Evolutionary conservation across 2,329 filamentous ascomycete species (phyloP), one percentile per base, ranked within the genome.

Genomic region (Myriosclerotinia duriaeana): DNA sequence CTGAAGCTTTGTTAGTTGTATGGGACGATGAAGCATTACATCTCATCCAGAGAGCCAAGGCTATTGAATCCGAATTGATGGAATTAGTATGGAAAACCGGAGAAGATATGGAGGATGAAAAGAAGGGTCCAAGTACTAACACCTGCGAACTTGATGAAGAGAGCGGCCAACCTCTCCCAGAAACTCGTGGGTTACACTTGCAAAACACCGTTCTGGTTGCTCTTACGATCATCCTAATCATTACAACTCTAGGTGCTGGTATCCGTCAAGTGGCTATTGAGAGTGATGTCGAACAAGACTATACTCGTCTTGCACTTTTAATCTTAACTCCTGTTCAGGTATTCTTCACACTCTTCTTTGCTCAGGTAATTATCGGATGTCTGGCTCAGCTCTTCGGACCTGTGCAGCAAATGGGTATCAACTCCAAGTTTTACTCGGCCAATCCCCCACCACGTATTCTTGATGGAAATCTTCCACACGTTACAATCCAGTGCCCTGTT

Each of bases 401-500:
- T 0, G 85, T 93, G 66, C 84, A 84, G 58, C 89, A 93, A 75
- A 82, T 94, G 76, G 85, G 83, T 42, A 79, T 84, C 73, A 95
- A 95, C 82, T 92, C 90, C 74, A 91, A 90, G 77, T 94, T 89
- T 80, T 95, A 90, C 79, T 94, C 91, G 0, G 91, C 89, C 1
- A 81, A 83, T n/a, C 83, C 88, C 11, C 87, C 89, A 1, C 84
- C 84, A 20, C 82, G 89, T 58, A 78, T 93, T 38, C 84, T 84
- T 66, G 79, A 78, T 1, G 74, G 79, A 8, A 75, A 81, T 36
- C 82, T 93, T 20, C 90, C 89, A 2, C 90, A 92, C 74, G 83
- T 92, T 70, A 94, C 91, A 3, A 90, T 96, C 53, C 92, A 96
- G 75, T 93, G 91, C 76, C 92, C 92, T 5, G 90, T 96, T 0